phyloP scores from a whole-genome alignment of 805 yeast species.

The Barnettozyma vustinii region DNA sequence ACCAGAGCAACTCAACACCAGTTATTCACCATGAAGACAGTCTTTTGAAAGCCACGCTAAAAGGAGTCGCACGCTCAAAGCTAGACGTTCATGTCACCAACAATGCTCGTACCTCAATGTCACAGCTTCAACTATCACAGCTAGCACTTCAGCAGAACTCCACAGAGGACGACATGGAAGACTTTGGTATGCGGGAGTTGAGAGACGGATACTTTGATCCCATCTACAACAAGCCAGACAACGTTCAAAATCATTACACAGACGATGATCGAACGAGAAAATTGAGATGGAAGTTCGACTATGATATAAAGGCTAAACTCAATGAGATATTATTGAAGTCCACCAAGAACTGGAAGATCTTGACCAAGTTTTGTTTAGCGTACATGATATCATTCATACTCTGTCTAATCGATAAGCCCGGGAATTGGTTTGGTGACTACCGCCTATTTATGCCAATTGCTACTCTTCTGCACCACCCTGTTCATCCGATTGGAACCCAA shows the following conservation, averaged over 20 bases:
- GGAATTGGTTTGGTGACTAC: slow-evolving; percentile 38
- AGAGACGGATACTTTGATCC: slow-evolving; percentile 48
- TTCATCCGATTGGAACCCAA: slow-evolving; percentile 41
- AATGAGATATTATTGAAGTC: background rate
- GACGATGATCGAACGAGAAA: background rate
- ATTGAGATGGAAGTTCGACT: background rate
- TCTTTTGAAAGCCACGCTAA: slow-evolving; percentile 1
- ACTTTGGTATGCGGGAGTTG: slow-evolving; percentile 38
- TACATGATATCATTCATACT: slow-evolving; percentile 35
- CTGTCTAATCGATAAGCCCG: slow-evolving; percentile 33
- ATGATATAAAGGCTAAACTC: slow-evolving; percentile 1
- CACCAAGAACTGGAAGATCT: slow-evolving; percentile 14
- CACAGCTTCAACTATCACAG: slow-evolving; percentile 29
- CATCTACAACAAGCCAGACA: slow-evolving; percentile 29
- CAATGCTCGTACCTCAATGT: slow-evolving; percentile 29
- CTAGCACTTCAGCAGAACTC: slow-evolving; percentile 15
- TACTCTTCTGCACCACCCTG: slow-evolving; percentile 41
- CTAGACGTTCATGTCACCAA: background rate
- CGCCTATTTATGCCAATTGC: slow-evolving; percentile 39
- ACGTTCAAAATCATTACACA: background rate
- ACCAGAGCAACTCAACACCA: background rate
- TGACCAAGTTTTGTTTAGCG: slow-evolving; percentile 27
- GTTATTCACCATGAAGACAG: background rate
- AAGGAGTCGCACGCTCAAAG: background rate
- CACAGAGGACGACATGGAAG: slow-evolving; percentile 24